Percentiles rank a stretch among this genome's conserved stretches.
phyloP scores from a whole-genome alignment of 208 protist genomes.

The Perkinsela sp. region DNA sequence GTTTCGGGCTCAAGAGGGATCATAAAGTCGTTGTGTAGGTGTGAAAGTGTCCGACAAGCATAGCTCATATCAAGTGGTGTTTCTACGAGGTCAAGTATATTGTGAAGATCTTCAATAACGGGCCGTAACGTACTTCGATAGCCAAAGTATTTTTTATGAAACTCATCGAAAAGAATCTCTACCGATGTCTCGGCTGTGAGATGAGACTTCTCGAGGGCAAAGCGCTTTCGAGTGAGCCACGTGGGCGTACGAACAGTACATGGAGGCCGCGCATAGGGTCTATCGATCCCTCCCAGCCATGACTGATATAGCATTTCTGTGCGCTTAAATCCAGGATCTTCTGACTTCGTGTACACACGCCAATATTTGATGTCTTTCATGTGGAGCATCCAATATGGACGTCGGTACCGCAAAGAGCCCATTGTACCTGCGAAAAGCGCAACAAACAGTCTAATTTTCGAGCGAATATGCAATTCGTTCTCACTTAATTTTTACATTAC shows the following conservation, averaged over 20 bases:
- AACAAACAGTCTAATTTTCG: too few species aligned
- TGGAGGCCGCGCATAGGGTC: slow-evolving; percentile 50
- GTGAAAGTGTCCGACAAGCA: slow-evolving; percentile 39
- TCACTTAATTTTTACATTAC: too few species aligned
- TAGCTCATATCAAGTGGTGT: slow-evolving; percentile 61
- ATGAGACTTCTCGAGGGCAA: slow-evolving; percentile 34
- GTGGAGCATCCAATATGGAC: slow-evolving; percentile 55
- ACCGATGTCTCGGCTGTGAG: slow-evolving; percentile 49
- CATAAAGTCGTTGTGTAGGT: slow-evolving; percentile 47
- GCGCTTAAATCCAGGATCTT: slow-evolving; percentile 58
- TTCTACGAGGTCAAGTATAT: slow-evolving; percentile 52
- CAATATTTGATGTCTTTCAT: slow-evolving; percentile 60
- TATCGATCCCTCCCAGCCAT: slow-evolving; percentile 57
- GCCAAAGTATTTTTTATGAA: slow-evolving; percentile 37
- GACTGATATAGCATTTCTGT: slow-evolving; percentile 71
- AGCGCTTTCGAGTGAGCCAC: slow-evolving; percentile 61
- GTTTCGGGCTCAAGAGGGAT: slow-evolving; percentile 31
- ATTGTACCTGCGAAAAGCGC: neutral
- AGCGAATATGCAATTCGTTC: too few species aligned
- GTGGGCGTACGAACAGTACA: slow-evolving; percentile 58
- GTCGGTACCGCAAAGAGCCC: slow-evolving; percentile 15
- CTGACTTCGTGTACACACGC: slow-evolving; percentile 63
- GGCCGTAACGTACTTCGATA: slow-evolving; percentile 44
- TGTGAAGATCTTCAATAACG: slow-evolving; percentile 51
- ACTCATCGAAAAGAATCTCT: slow-evolving; percentile 60